Evolutionary conservation across 768 basidiomycete genomes (phyloP).

Genomic region (Pulveroboletus sp.): DNA sequence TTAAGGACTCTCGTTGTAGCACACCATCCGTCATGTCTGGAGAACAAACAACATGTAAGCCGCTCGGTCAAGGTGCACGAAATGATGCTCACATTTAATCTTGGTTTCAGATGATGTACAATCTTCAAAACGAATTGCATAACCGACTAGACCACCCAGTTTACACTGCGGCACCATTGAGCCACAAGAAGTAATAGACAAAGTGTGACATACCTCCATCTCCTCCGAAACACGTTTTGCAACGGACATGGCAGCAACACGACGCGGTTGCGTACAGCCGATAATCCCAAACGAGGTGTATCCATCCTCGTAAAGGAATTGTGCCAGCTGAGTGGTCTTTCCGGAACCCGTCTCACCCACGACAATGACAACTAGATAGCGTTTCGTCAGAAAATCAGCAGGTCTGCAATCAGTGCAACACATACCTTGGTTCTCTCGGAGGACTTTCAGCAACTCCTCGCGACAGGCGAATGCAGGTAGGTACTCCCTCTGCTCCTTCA

Average conservation of each 20-base stretch:
- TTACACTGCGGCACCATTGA: conserved; percentile 56
- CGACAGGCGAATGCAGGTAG: conserved; percentile 96
- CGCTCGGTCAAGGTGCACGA: background rate
- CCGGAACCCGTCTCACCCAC: conserved; percentile 99
- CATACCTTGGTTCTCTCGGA: conserved; percentile 93
- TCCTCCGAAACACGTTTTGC: conserved; percentile 99
- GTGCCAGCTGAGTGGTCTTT: conserved; percentile 94
- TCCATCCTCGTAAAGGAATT: conserved; percentile 97
- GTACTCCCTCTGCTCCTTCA: conserved; percentile 96
- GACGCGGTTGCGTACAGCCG: conserved; percentile 96
- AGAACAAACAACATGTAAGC: background rate
- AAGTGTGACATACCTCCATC: conserved; percentile 72
- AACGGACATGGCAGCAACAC: conserved; percentile 99
- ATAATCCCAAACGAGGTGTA: conserved; percentile 88
- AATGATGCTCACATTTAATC: conserved; percentile 81
- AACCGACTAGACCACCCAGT: conserved; percentile 88
- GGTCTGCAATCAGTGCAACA: background rate
- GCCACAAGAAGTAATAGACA: background rate
- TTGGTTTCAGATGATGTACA: conserved; percentile 92
- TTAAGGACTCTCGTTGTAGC: conserved; percentile 93
- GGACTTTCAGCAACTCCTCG: conserved; percentile 82
- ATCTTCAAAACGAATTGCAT: conserved; percentile 98
- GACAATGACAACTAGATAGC: conserved; percentile 74
- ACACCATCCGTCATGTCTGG: conserved; percentile 99
- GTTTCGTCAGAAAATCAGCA: background rate